phyloP scores from a whole-genome alignment of 140 eudicot genomes.

The Erigeron philadelphicus region DNA sequence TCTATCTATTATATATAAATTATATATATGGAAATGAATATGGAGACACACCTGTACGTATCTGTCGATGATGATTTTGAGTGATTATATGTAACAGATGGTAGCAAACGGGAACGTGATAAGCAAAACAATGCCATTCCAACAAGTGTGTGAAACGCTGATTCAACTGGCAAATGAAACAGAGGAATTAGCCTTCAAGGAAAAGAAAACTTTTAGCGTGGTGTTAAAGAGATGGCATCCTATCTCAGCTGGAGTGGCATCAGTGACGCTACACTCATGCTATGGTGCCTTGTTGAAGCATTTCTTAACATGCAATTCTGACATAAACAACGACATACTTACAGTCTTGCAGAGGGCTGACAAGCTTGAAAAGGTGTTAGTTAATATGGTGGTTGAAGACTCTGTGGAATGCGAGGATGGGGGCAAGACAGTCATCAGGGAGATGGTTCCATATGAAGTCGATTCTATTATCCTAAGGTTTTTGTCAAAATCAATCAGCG shows the following conservation, averaged over 20 bases:
- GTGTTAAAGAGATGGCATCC: conserved; percentile 84
- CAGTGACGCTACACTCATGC: conserved; percentile 67
- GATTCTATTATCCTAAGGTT: conserved; percentile 55
- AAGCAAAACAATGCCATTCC: conserved; percentile 32
- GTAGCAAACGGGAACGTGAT: conserved; percentile 40
- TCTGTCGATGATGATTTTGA: neutral
- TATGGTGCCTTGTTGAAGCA: conserved; percentile 65
- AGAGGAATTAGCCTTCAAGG: conserved; percentile 61
- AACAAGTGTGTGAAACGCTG: conserved; percentile 49
- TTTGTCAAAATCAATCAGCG: conserved; percentile 58
- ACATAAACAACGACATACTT: conserved; percentile 50
- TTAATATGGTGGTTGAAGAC: conserved; percentile 85
- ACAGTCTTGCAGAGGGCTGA: conserved; percentile 68
- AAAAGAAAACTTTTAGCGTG: conserved; percentile 50
- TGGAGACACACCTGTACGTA: neutral
- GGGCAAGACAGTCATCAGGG: conserved; percentile 59
- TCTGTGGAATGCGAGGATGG: conserved; percentile 79
- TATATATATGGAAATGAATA: neutral
- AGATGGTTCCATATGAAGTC: conserved; percentile 80
- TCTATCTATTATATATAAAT: too few relatives aligned
- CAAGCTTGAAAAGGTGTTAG: conserved; percentile 69
- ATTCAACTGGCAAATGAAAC: conserved; percentile 52
- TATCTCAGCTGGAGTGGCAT: conserved; percentile 78
- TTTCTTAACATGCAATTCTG: conserved; percentile 49
- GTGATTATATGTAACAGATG: conserved; percentile 39